Base-by-base conservation (phyloP, 768 basidiomycete genomes). In the Gloeostereum incarnatum region DNA sequence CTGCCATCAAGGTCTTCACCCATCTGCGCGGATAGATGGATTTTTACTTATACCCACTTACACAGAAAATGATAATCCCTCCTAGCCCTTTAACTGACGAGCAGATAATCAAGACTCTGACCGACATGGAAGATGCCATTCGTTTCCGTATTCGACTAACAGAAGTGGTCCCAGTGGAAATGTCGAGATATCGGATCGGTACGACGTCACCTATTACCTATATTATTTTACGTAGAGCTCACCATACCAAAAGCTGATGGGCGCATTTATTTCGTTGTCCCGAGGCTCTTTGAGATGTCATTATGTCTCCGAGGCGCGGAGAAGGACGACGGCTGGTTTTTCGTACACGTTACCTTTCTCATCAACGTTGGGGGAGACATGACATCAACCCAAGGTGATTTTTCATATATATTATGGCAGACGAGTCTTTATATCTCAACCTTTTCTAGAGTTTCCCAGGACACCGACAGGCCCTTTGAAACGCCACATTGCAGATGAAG, bases 161-260 rank as follows among this genome's bases (percentile, higher is more conserved):
- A 16, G 92, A 96, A 52, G 67, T 84, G 16, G 61, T 93, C 11
- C 92, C 92, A 1, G 65, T 82, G 14, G 85, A 90, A 53, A 84
- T 93, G 86, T 71, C 71, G 24, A 62, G 63, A 31, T 78, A 84
- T 54, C 66, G 58, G 38, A 84, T 89, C 45, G 71, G 77, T 23
- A n/a, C 21, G 14, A 24, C 11, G 20, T 20, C 5, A 5, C 18
- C 25, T 36, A n/a, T 40, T 31, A n/a, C 23, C 13, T 45, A 30
- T 26, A 18, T 3, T 14, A 21, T 25, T 4, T 14, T 10, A 33
- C 6, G 20, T 24, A 39, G 24, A 4, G 17, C 22, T 33, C n/a
- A 22, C 13, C 9, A 8, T 32, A 40, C 20, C 36, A 8, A 26
- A 49, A 85, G 84, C 67, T 44, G 76, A 81, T 45, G 93, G 92